Evolutionary conservation across 1,284 basidiomycete species (phyloP).

Genomic region (Rhodotorula sp.): DNA sequence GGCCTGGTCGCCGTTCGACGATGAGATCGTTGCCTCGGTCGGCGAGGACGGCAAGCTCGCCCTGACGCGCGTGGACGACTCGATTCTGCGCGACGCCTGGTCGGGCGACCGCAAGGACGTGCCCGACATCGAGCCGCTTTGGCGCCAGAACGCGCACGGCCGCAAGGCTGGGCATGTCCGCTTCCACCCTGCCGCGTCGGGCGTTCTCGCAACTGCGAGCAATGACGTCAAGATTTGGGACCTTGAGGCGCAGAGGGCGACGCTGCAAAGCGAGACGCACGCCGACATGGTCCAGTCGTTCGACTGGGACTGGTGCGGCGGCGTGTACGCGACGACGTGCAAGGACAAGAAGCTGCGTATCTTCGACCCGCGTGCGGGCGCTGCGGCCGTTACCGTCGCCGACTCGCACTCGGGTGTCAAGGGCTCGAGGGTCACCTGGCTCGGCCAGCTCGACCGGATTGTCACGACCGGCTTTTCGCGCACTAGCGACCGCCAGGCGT

Average conservation of each 20-base stretch:
- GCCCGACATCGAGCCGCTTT: slow-evolving; percentile 75
- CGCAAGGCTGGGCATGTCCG: slow-evolving; percentile 92
- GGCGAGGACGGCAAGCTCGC: slow-evolving; percentile 92
- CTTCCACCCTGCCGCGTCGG: slow-evolving; percentile 88
- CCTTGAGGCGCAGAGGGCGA: slow-evolving; percentile 68
- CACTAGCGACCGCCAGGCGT: slow-evolving; percentile 89
- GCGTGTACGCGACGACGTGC: slow-evolving; percentile 70
- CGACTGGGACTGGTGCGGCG: slow-evolving; percentile 80
- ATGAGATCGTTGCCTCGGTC: slow-evolving; percentile 82
- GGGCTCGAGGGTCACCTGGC: slow-evolving; percentile 84
- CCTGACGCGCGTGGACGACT: slow-evolving; percentile 79
- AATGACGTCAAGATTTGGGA: slow-evolving; percentile 96
- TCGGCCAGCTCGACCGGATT: slow-evolving; percentile 83
- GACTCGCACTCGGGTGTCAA: slow-evolving; percentile 95
- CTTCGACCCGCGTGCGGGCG: slow-evolving; percentile 82
- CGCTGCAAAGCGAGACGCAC: slow-evolving; percentile 70
- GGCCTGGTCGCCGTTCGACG: slow-evolving; percentile 93
- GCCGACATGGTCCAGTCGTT: slow-evolving; percentile 85
- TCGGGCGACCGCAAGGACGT: slow-evolving; percentile 77
- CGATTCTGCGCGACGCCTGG: slow-evolving; percentile 76
- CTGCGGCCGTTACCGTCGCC: slow-evolving; percentile 72
- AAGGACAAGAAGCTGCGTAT: slow-evolving; percentile 89
- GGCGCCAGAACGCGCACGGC: slow-evolving; percentile 55
- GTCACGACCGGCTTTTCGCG: slow-evolving; percentile 94
- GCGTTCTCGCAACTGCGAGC: slow-evolving; percentile 82